These are phyloP conservation scores for Monosporozyma aerobia DNA, from an alignment of 805 yeast genomes.

Conservation along the genomic window DNA sequence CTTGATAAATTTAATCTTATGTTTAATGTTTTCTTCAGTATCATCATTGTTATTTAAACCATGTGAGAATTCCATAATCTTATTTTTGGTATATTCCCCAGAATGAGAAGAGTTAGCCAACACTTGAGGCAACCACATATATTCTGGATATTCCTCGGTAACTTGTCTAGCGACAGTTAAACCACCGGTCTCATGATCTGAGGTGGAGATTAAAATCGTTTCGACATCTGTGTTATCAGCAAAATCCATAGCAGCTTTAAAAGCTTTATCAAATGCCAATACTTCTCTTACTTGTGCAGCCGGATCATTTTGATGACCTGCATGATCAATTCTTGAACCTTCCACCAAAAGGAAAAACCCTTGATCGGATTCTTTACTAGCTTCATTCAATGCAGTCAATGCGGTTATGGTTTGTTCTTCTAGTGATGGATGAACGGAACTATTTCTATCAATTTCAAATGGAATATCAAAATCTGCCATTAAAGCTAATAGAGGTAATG, in stretches of 20 bases:
- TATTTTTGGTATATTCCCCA: conserved; percentile 55
- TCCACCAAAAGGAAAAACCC: conserved; percentile 85
- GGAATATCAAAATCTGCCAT: conserved; percentile 75
- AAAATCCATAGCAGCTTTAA: conserved; percentile 61
- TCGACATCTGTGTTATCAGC: conserved; percentile 62
- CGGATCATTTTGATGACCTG: conserved; percentile 90
- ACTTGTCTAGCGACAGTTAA: conserved; percentile 79
- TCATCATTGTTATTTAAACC: conserved; percentile 11
- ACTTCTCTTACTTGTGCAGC: conserved; percentile 91
- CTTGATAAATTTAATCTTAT: conserved; percentile 36
- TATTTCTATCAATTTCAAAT: conserved; percentile 69
- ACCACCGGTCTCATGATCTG: conserved; percentile 97
- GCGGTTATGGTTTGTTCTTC: conserved; percentile 75
- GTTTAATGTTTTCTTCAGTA: conserved; percentile 24
- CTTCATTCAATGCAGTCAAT: conserved; percentile 52
- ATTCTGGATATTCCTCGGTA: conserved; percentile 64
- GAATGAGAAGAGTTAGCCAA: conserved; percentile 63
- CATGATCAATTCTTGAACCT: conserved; percentile 92
- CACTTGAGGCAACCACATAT: conserved; percentile 78
- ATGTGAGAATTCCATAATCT: conserved; percentile 28
- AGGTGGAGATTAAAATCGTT: conserved; percentile 70
- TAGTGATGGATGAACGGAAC: conserved; percentile 56
- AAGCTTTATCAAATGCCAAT: conserved; percentile 77
- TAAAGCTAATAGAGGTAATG: conserved; percentile 68
- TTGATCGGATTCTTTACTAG: conserved; percentile 61